phyloP scores from a whole-genome alignment of 202 grass and related monocot species.

The Eragrostis tef region DNA sequence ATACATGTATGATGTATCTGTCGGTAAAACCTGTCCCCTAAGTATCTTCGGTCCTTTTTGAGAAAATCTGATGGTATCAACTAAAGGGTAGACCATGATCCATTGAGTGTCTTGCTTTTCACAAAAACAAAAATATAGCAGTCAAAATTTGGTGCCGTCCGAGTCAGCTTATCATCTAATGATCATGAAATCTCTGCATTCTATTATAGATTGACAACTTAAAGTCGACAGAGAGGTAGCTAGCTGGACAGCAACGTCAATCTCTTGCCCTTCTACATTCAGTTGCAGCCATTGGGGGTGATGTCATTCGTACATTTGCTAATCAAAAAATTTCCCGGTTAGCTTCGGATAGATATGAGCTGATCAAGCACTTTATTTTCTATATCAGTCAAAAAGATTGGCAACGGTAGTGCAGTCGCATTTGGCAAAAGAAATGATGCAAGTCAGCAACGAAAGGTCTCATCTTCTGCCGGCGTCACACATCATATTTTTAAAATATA shows the following conservation, averaged over 20 bases:
- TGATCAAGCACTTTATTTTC: constrained; percentile 41
- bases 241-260: constrained; percentile 20
- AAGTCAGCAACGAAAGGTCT: constrained; percentile 26
- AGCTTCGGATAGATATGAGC: constrained; percentile 43
- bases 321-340: constrained; percentile 19
- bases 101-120: constrained; percentile 14
- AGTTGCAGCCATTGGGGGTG: constrained; percentile 20
- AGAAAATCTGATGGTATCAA: constrained; percentile 18
- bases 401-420: constrained; percentile 46
- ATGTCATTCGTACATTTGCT: neutral
- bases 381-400: constrained; percentile 41
- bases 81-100: constrained; percentile 10
- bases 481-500: neutral
- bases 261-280: neutral
- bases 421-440: constrained; percentile 47
- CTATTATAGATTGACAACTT: constrained; percentile 32
- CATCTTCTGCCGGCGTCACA: constrained; percentile 10
- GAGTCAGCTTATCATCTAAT: constrained; percentile 56
- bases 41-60: constrained; percentile 25
- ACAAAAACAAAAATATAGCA: neutral
- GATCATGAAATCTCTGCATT: constrained; percentile 31
- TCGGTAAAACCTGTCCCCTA: constrained; percentile 35
- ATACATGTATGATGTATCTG: neutral
- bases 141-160: constrained; percentile 49
- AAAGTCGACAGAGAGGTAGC: neutral